Conservation (phyloP, 768 basidiomycete species). For the Basidioascus undulatus region DNA sequence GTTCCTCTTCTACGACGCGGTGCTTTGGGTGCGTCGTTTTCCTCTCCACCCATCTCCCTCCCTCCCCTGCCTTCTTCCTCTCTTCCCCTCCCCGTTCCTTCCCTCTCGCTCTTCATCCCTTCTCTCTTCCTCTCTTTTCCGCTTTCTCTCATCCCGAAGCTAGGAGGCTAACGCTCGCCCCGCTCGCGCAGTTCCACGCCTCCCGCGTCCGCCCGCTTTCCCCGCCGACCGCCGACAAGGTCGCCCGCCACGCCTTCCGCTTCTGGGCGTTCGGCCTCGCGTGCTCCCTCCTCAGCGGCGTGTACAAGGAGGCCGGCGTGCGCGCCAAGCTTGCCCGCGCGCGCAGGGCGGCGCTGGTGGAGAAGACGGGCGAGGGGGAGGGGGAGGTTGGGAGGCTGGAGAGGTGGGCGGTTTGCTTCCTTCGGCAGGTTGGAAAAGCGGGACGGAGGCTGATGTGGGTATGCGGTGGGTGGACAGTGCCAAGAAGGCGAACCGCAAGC, state of each 20-base stretch:
- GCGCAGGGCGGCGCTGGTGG: no score
- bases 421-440: background rate
- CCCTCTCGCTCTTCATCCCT: conserved; percentile 24
- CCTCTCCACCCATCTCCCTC: background rate
- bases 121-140: conserved; percentile 7
- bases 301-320: no score
- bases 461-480: no score
- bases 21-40: conserved; percentile 48
- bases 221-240: background rate
- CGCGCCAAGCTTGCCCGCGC: no score
- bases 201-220: conserved; percentile 11
- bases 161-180: background rate
- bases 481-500: conserved; percentile 44
- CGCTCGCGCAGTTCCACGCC: conserved; percentile 9
- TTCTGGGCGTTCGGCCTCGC: conserved; percentile 13
- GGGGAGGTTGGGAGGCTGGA: background rate
- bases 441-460: no score
- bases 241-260: conserved; percentile 9
- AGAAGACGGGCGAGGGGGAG: no score
- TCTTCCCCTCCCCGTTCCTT: conserved; percentile 39
- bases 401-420: background rate
- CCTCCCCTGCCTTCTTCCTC: conserved; percentile 34
- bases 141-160: background rate
- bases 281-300: conserved; percentile 8
- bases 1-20: conserved; percentile 56